Evolutionary conservation across 139 green algal species (phyloP).

Genomic region (Coelastrella sp.): DNA sequence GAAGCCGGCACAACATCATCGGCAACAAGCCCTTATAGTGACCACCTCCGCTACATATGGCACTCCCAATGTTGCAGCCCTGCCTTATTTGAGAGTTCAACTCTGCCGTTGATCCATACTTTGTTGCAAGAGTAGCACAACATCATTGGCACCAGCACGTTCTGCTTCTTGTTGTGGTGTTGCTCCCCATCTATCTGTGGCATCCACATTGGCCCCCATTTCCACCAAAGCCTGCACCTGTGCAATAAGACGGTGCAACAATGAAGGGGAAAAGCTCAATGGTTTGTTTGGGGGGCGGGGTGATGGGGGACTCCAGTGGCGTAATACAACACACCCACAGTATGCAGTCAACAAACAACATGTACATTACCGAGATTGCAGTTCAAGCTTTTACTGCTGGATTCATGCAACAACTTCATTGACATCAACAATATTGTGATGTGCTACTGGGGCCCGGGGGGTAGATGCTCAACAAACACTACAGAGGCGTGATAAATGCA

Average conservation of each 20-base stretch:
- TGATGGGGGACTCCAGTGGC: too few relatives aligned
- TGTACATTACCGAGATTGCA: background rate
- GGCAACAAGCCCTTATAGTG: too few relatives aligned
- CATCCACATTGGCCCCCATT: background rate
- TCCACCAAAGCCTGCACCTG: slow-evolving; percentile 26
- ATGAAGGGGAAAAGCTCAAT: background rate
- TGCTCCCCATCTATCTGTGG: slow-evolving; percentile 6
- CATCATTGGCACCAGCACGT: background rate
- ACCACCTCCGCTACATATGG: too few relatives aligned
- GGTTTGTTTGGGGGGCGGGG: too few relatives aligned
- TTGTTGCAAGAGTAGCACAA: slow-evolving; percentile 7
- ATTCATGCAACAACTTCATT: background rate
- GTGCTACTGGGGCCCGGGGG: background rate
- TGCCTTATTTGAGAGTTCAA: too few relatives aligned
- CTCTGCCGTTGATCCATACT: background rate
- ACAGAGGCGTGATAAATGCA: background rate
- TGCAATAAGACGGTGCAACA: too few relatives aligned
- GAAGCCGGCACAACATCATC: too few relatives aligned
- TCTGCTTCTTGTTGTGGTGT: slow-evolving; percentile 2
- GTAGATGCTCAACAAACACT: background rate
- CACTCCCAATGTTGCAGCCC: too few relatives aligned
- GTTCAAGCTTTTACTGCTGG: too few relatives aligned
- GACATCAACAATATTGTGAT: background rate
- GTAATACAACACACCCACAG: background rate
- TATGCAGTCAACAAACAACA: background rate